Evolutionary conservation across 805 yeast genomes (phyloP).

Genomic region (Torulaspora maleeae): DNA sequence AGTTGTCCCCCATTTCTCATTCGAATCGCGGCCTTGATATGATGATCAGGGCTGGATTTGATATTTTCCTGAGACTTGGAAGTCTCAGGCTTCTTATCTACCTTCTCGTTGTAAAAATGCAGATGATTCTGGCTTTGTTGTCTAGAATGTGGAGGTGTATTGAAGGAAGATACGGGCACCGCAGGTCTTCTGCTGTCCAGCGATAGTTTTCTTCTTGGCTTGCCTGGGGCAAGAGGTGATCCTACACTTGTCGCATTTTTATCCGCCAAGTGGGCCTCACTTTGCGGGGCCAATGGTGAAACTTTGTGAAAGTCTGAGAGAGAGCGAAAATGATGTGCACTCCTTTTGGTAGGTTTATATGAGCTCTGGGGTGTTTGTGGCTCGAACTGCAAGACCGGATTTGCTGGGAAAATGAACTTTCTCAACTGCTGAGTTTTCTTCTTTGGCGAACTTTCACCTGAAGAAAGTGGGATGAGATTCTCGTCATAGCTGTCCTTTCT

Average conservation of each 20-base stretch:
- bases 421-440: slow-evolving; percentile 5
- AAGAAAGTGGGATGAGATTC: slow-evolving; percentile 2
- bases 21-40: slow-evolving; percentile 38
- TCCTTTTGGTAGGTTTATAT: not conserved
- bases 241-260: not conserved
- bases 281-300: not conserved
- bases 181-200: slow-evolving; percentile 11
- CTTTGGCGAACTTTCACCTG: slow-evolving; percentile 11
- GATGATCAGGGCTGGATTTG: slow-evolving; percentile 1
- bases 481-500: slow-evolving; percentile 8
- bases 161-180: slow-evolving; percentile 7
- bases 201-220: slow-evolving; percentile 10
- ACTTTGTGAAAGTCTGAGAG: slow-evolving; percentile 15
- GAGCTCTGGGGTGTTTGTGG: slow-evolving; percentile 4
- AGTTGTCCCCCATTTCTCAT: slow-evolving; percentile 55
- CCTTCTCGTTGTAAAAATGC: not conserved
- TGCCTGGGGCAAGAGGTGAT: not conserved
- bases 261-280: not conserved
- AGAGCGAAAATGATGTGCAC: slow-evolving; percentile 16
- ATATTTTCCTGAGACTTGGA: slow-evolving; percentile 6
- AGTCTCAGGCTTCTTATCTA: not conserved
- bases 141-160: slow-evolving; percentile 4
- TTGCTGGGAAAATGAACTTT: slow-evolving; percentile 20
- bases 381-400: slow-evolving; percentile 18
- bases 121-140: slow-evolving; percentile 5